Base-by-base conservation (phyloP, 2,329 filamentous ascomycete species). In the Fusarium sp. region DNA sequence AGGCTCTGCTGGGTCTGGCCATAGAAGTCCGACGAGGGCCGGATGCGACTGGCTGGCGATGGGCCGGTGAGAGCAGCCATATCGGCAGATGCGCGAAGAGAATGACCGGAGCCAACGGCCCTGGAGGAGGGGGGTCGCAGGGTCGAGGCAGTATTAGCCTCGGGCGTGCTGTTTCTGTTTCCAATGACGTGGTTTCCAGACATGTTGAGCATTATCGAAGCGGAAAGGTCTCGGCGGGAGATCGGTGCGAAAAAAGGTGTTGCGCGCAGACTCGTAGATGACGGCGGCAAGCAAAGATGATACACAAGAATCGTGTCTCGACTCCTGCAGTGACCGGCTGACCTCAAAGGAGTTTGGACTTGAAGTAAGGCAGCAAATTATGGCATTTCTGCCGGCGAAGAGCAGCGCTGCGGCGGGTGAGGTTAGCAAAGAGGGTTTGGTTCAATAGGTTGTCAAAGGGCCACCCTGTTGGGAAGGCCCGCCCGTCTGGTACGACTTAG, bases 91-190 rank as follows among this genome's bases (percentile, higher is more conserved):
- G 95, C 94, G 79, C 96, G 94, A 72, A 99, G 91, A 82, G 96
- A 94, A 83, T 96, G 94, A 64, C 92, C 92, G 70, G 93, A 89
- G 69, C 92, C 93, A 77, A 97, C 87, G 51, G 92, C 89, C 77
- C 96, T 91, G 74, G 95, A 93, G 46, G 92, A 89, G 57, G 95
- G 94, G 56, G 95, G 94, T 71, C 96, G 93, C 79, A 98, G 92
- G 74, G 94, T 92, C 62, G 92, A 92, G 69, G 93, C 91, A 79
- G 92, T 94, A 78, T 92, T 93, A 62, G 93, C 94, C 86, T 98
- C 96, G 64, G 96, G 96, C 53, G 96, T 98, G 88, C 95, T 98
- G 85, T 98, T 98, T 79, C 96, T 93, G 85, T 98, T 98, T 77
- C 91, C 91, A 82, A 92, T 90, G 75, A 90, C 86, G 81, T 91